Base-by-base conservation (phyloP, 139 green algal genomes). In the Monoraphidium neglectum region DNA sequence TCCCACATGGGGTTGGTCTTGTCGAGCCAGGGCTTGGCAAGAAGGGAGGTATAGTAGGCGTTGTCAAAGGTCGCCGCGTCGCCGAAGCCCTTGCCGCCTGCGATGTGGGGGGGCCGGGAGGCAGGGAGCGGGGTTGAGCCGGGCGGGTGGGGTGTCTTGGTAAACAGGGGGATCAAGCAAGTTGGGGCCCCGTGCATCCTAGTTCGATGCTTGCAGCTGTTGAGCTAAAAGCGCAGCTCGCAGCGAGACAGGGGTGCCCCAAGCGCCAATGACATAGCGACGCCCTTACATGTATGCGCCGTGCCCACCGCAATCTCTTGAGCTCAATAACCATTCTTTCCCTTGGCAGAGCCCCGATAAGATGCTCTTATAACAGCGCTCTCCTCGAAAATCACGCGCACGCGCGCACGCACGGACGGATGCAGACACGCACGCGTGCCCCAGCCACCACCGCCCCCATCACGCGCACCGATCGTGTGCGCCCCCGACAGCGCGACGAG, bases 21-120 rank as follows among this genome's bases (percentile, higher is more conserved):
- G 70, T 92, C 77, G 8, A 65, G 30, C 92, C 92, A 97, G 2
- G 92, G 92, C 74, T 88, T 90, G 21, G 79, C 47, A 72, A 95
- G 82, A 75, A 97, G 84, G 4, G 80, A 78, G 49, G 65, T 90
- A 84, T 90, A 99, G 86, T 99, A 99, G 0, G 74, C 78, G 70
- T 97, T 98, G 86, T 98, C 93, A 90, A 99, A 99, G 3, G 79
- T 90, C 16, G 88, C 49, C 18, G 94, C 87, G 64, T 96, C 91
- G 2, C 95, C 95, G 80, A 94, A 99, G 26, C 95, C 95, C 79
- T 98, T 98, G 76, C 61, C 84, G 66, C 92, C 92, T 62, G n/a
- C 4, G 32, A 21, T 30, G n/a, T n/a, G n/a, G n/a, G n/a, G n/a
- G n/a, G n/a, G n/a, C n/a, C n/a, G n/a, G n/a, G n/a, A n/a, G n/a